Conservation (phyloP, 805 yeast genomes). For the Candida adriatica region DNA sequence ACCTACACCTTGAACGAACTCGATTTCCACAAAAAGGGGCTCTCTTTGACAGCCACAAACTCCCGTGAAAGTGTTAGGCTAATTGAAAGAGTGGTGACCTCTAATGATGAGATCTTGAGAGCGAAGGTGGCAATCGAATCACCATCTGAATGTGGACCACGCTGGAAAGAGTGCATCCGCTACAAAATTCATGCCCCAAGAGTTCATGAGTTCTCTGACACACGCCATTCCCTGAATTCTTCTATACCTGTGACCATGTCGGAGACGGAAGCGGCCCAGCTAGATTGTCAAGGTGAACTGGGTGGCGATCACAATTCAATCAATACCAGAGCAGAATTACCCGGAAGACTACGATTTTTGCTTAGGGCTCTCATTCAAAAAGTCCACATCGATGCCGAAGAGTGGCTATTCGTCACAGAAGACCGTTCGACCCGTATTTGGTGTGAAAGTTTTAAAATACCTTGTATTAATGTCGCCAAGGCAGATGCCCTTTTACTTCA, state of each 20-base stretch:
- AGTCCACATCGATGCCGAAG: conserved; percentile 29
- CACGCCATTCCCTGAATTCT: conserved; percentile 4
- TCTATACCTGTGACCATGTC: conserved; percentile 6
- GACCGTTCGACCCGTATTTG: conserved; percentile 46
- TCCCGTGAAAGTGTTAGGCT: conserved; percentile 60
- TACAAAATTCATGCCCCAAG: conserved; percentile 40
- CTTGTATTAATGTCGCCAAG: conserved; percentile 43
- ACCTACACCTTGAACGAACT: conserved; percentile 52
- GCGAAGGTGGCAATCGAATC: conserved; percentile 29
- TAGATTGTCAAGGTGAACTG: neutral
- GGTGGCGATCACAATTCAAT: conserved; percentile 1
- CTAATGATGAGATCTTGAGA: conserved; percentile 14
- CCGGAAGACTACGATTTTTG: conserved; percentile 45
- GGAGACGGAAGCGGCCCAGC: conserved; percentile 6
- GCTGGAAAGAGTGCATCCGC: conserved; percentile 42
- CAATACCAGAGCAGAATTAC: conserved; percentile 32
- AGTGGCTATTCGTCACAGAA: conserved; percentile 60
- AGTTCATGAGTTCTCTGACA: conserved; percentile 36
- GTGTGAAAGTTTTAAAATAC: conserved; percentile 48
- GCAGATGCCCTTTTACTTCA: conserved; percentile 29
- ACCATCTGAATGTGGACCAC: conserved; percentile 39
- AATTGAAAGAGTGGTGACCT: conserved; percentile 38
- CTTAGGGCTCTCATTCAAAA: conserved; percentile 55
- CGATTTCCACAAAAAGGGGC: conserved; percentile 49
- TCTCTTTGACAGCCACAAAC: conserved; percentile 50